Conservation (phyloP, 2,329 filamentous ascomycete genomes). For the Colletotrichum cordylinicola region DNA sequence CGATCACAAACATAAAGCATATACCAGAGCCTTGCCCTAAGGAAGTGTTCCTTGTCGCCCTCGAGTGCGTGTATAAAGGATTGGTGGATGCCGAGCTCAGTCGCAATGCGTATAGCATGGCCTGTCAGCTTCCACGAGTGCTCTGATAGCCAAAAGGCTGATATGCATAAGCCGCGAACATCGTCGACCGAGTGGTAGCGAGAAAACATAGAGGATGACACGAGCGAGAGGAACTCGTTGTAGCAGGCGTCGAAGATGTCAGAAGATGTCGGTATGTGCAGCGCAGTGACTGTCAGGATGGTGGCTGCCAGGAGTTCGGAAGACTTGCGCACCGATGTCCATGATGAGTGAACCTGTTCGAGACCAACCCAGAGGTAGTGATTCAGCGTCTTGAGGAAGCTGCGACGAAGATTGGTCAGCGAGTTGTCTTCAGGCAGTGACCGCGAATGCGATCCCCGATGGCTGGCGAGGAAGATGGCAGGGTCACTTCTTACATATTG, state of each 20-base stretch:
- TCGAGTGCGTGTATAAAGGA: conserved; percentile 54
- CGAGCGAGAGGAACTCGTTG: conserved; percentile 60
- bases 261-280: conserved; percentile 62
- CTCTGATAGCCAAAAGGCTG: conserved; percentile 68
- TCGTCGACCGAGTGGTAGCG: conserved; percentile 64
- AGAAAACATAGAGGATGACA: conserved; percentile 64
- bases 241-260: conserved; percentile 59
- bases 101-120: conserved; percentile 61
- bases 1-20: conserved; percentile 37
- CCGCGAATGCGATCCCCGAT: background rate
- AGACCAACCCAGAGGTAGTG: conserved; percentile 59
- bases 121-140: conserved; percentile 67
- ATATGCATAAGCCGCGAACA: conserved; percentile 65
- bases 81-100: conserved; percentile 60
- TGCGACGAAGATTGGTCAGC: background rate
- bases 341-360: conserved; percentile 51
- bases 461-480: fast-evolving
- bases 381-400: conserved; percentile 54
- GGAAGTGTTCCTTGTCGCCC: conserved; percentile 53
- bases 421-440: fast-evolving
- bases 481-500: conserved; percentile 27
- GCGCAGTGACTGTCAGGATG: conserved; percentile 63
- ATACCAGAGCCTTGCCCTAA: conserved; percentile 65
- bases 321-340: conserved; percentile 56
- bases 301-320: conserved; percentile 62